These are phyloP conservation scores for Fragilaria radians DNA, from an alignment of 108 stramenopile genomes.

Conservation along the genomic window DNA sequence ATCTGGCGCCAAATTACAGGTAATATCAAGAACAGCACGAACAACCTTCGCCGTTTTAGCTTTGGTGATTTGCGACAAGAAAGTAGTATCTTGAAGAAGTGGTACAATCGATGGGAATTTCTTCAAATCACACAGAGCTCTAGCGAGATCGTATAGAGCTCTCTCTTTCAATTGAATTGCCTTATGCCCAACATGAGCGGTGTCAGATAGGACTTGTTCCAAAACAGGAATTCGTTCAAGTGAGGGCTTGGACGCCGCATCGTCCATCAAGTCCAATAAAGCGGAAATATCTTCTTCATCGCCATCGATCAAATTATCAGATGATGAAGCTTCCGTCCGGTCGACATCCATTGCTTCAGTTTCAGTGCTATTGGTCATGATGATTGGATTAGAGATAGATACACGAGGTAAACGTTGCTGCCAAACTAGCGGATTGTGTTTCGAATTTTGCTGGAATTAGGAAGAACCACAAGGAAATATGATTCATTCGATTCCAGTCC, in stretches of 20 bases:
- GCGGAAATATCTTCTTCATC: conserved; percentile 57
- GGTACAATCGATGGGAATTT: conserved; percentile 75
- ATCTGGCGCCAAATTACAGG: conserved; percentile 77
- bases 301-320: conserved; percentile 19
- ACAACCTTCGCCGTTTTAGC: conserved; percentile 98
- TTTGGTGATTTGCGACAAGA: conserved; percentile 90
- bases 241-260: conserved; percentile 25
- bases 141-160: conserved; percentile 85
- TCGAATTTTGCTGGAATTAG: too few species aligned
- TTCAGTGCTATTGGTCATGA: not conserved
- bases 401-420: too few species aligned
- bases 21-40: conserved; percentile 92
- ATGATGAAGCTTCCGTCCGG: not conserved
- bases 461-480: too few species aligned
- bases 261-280: conserved; percentile 37
- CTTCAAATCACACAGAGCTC: conserved; percentile 63
- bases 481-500: too few species aligned
- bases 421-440: too few species aligned
- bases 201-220: conserved; percentile 45
- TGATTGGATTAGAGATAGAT: too few species aligned
- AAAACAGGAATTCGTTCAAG: conserved; percentile 42
- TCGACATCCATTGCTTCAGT: conserved; percentile 18
- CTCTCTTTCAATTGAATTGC: conserved; percentile 85
- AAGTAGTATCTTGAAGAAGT: conserved; percentile 69
- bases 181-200: conserved; percentile 52